Base-by-base conservation (phyloP, 331 rosid species). In the Pyrus hybrid region DNA sequence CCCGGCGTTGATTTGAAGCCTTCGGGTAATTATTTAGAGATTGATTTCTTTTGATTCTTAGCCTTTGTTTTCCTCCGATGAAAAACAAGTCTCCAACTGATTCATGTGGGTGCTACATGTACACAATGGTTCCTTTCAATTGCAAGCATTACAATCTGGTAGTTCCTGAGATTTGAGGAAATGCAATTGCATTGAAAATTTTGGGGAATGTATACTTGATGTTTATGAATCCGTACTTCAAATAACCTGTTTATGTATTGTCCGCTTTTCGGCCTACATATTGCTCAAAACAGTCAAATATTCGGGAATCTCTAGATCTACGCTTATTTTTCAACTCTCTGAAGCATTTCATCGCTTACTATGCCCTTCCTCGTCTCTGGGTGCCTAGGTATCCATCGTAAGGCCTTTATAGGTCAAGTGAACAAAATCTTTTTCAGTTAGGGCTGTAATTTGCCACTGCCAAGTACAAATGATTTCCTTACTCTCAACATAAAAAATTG, bases 1-100 rank as follows among this genome's bases (percentile, higher is more conserved):
- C 88, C 91, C 22, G 92, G 91, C 28, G 90, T 84, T 67, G 90
- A 87, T 77, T 84, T 91, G 83, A 94, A 86, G 88, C 90, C 93
- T 85, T 76, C 93, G 62, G 98, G 96, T 86, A 94, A 88, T 73
- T 94, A 94, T 90, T 86, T 91, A 81, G 97, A 94, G 86, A 87
- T 94, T 63, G 98, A 91, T 87, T 91, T 91, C 97, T 94, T 94
- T 84, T 94, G 86, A 91, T 78, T 81, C 68, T 71, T 71, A 45
- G 23, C 49, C 69, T 7, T 23, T 37, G 23, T 63, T 22, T 65
- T 13, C 74, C 72, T 61, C 63, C 74, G 53, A 70, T 45, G 63
- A n/a, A 80, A 69, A 78, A 82, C 61, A 76, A 60, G 70, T 65
- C 80, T 79, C 83, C 82, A 12, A 65, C 84, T 64, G 79, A 75